phyloP scores from a whole-genome alignment of 257 asterid genomes.

The Gardenia jasminoides region DNA sequence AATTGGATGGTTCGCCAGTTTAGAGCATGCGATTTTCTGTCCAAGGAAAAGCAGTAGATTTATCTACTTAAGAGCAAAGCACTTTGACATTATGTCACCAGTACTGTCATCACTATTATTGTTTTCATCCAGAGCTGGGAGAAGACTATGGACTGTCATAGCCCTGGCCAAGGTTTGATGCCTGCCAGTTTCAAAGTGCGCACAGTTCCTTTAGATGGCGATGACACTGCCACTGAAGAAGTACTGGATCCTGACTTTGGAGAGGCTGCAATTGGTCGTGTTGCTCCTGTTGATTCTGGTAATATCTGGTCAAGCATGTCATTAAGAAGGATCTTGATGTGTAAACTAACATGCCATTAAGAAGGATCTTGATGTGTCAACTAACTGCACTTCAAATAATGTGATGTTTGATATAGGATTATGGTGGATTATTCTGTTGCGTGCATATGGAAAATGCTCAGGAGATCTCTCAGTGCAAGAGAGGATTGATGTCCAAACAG shows the following conservation, averaged over 20 bases:
- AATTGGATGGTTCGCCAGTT: neutral
- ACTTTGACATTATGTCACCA: neutral
- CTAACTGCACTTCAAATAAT: conserved; percentile 4
- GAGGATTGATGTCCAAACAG: conserved; percentile 77
- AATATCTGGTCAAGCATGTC: conserved; percentile 14
- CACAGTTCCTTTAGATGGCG: conserved; percentile 60
- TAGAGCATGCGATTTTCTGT: neutral
- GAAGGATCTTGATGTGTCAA: conserved; percentile 4
- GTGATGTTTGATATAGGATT: conserved; percentile 44
- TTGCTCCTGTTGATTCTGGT: conserved; percentile 84
- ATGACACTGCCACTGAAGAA: conserved; percentile 61
- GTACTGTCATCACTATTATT: neutral
- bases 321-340: conserved; percentile 12
- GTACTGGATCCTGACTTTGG: conserved; percentile 81
- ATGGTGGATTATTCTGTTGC: conserved; percentile 81
- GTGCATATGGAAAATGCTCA: conserved; percentile 74
- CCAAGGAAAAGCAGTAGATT: neutral
- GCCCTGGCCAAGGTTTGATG: conserved; percentile 86
- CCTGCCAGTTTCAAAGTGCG: conserved; percentile 82
- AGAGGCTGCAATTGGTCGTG: conserved; percentile 84
- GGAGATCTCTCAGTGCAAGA: conserved; percentile 79
- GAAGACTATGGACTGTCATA: conserved; percentile 79
- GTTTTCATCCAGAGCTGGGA: conserved; percentile 65
- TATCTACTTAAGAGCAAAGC: neutral
- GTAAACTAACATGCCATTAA: conserved; percentile 7